Conservation (phyloP, 768 basidiomycete species). For the Auricularia heimuer region DNA sequence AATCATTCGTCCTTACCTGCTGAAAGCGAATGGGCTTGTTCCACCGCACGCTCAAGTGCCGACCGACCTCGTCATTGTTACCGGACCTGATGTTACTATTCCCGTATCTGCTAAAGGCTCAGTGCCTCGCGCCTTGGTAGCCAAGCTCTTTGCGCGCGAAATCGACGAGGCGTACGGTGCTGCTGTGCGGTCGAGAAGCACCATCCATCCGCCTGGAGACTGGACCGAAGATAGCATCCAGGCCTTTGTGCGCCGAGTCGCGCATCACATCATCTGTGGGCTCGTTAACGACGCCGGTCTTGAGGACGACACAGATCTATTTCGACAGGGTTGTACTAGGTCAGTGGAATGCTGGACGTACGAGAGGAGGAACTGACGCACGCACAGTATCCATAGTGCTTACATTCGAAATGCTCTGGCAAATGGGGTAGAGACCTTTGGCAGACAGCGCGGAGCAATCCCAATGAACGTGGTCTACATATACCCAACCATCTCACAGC, state of each 20-base stretch:
- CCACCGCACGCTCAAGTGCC: not conserved
- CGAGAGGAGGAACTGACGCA: not conserved
- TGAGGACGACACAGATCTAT: not conserved
- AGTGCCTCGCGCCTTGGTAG: not conserved
- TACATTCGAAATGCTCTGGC: not conserved
- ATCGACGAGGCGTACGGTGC: not conserved
- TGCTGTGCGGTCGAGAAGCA: not conserved
- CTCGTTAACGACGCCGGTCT: not conserved
- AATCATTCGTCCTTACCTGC: not conserved
- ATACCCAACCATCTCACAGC: not conserved
- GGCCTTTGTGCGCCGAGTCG: not conserved
- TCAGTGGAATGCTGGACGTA: not conserved
- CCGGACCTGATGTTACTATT: not conserved
- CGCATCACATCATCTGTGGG: not conserved
- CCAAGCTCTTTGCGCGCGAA: not conserved
- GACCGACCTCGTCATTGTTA: not conserved
- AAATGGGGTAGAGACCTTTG: not conserved
- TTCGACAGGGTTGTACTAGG: not conserved
- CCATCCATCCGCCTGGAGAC: not conserved
- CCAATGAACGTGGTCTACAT: not conserved
- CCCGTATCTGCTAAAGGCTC: not conserved
- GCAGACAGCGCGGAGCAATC: not conserved
- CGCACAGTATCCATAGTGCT: not conserved
- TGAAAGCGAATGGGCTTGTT: not conserved
- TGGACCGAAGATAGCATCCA: not conserved